Evolutionary conservation across 2,329 filamentous ascomycete genomes (phyloP).

Genomic region (Fusarium sp.): DNA sequence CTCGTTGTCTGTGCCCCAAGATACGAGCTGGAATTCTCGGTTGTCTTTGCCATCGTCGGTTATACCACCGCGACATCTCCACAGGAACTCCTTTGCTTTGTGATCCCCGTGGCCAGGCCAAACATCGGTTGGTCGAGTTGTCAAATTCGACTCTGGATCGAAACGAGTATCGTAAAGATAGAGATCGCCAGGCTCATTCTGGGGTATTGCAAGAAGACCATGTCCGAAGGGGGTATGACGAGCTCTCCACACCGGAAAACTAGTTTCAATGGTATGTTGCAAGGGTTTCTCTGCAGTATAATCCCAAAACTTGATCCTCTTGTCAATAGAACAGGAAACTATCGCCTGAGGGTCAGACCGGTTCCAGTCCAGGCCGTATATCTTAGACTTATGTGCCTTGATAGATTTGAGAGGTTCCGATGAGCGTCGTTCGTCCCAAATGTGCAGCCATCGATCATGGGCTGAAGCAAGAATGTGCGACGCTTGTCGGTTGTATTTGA

Average conservation of each 20-base stretch:
- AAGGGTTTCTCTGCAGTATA: slow-evolving; percentile 74
- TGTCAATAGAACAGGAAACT: slow-evolving; percentile 90
- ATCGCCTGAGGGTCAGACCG: slow-evolving; percentile 78
- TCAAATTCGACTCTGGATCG: slow-evolving; percentile 59
- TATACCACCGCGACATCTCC: slow-evolving; percentile 80
- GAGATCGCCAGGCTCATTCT: slow-evolving; percentile 86
- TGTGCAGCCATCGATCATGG: slow-evolving; percentile 87
- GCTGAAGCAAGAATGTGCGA: slow-evolving; percentile 90
- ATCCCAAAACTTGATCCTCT: slow-evolving; percentile 95
- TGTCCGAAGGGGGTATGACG: slow-evolving; percentile 91
- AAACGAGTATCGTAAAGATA: slow-evolving; percentile 83
- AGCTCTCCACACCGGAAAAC: slow-evolving; percentile 91
- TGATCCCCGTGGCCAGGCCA: slow-evolving; percentile 73
- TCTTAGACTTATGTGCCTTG: slow-evolving; percentile 89
- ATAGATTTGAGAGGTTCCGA: slow-evolving; percentile 85
- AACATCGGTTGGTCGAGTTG: slow-evolving; percentile 65
- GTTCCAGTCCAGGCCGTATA: slow-evolving; percentile 97
- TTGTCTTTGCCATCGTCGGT: slow-evolving; percentile 79
- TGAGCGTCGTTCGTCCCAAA: slow-evolving; percentile 90
- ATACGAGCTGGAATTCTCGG: slow-evolving; percentile 91
- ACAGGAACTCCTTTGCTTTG: slow-evolving; percentile 91
- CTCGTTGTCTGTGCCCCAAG: slow-evolving; percentile 90
- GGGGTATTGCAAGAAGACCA: slow-evolving; percentile 90
- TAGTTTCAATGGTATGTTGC: slow-evolving; percentile 82
- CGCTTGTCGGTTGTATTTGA: slow-evolving; percentile 93